Conservation (phyloP, 2,329 filamentous ascomycete species). For the Blastomyces emzantsi region DNA sequence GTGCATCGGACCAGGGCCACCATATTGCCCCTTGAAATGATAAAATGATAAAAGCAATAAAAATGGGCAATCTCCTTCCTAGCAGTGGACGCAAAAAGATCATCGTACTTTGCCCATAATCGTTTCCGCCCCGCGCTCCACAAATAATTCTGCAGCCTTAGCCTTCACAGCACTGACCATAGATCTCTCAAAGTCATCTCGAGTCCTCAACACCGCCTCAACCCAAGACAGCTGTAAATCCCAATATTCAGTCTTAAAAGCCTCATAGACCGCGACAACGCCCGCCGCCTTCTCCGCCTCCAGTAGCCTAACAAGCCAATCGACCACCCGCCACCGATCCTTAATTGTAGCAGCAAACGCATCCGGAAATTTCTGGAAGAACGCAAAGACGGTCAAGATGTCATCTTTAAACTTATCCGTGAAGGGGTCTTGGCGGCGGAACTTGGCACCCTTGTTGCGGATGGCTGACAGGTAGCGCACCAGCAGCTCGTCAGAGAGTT, state of each 20-base stretch:
- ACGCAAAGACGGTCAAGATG: slow-evolving; percentile 79
- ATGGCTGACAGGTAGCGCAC: slow-evolving; percentile 74
- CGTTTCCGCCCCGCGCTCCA: slow-evolving; percentile 74
- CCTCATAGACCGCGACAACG: slow-evolving; percentile 68
- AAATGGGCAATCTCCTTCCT: not conserved
- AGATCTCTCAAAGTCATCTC: slow-evolving; percentile 88
- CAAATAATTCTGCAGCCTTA: slow-evolving; percentile 73
- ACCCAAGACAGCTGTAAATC: slow-evolving; percentile 94
- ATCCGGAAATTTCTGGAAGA: slow-evolving; percentile 66
- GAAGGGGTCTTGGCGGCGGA: slow-evolving; percentile 78
- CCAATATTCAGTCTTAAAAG: slow-evolving; percentile 82
- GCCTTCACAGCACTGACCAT: slow-evolving; percentile 86
- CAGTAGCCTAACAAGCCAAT: slow-evolving; percentile 73
- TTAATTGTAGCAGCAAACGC: slow-evolving; percentile 67
- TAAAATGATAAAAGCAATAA: not conserved
- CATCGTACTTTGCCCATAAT: slow-evolving; percentile 90
- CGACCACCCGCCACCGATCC: slow-evolving; percentile 84
- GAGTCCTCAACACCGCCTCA: slow-evolving; percentile 72
- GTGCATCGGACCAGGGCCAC: too few relatives aligned
- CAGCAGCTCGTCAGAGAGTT: slow-evolving; percentile 84
- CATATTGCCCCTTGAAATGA: too few relatives aligned
- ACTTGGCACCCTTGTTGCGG: slow-evolving; percentile 82
- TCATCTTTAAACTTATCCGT: slow-evolving; percentile 92
- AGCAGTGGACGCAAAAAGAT: not conserved
- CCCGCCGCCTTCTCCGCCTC: slow-evolving; percentile 60